phyloP scores from a whole-genome alignment of 2,329 filamentous ascomycete species.

The Alternaria dauci region DNA sequence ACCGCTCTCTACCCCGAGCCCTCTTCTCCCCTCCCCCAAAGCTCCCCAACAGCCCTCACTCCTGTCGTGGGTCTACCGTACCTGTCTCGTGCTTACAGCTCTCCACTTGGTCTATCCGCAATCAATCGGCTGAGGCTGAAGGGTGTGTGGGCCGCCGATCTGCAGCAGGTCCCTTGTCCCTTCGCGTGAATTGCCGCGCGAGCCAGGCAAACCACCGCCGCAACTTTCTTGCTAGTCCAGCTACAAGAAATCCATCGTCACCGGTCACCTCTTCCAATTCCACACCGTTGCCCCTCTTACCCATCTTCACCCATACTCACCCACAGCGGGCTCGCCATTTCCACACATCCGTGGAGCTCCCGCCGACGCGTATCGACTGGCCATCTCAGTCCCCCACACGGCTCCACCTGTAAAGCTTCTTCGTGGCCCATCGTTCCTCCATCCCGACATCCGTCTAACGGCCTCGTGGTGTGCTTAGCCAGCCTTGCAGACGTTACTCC shows the following conservation, averaged over 20 bases:
- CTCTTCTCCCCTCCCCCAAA: slow-evolving; percentile 28
- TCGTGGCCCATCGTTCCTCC: slow-evolving; percentile 39
- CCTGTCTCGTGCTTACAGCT: slow-evolving; percentile 44
- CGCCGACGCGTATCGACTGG: slow-evolving; percentile 35
- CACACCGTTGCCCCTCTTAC: slow-evolving; percentile 21
- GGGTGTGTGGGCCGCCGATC: slow-evolving; percentile 46
- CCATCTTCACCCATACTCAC: slow-evolving; percentile 20
- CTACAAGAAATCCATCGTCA: slow-evolving; percentile 23
- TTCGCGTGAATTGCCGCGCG: slow-evolving; percentile 42
- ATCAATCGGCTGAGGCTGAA: slow-evolving; percentile 50
- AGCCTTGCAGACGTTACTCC: slow-evolving; percentile 36
- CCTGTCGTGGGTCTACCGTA: slow-evolving; percentile 39
- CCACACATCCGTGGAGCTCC: slow-evolving; percentile 31
- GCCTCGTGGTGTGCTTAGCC: slow-evolving; percentile 33
- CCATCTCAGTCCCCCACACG: slow-evolving; percentile 43
- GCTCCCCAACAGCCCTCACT: slow-evolving; percentile 24
- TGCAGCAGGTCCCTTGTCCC: slow-evolving; percentile 47
- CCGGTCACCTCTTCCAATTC: slow-evolving; percentile 26
- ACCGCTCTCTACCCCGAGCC: slow-evolving; percentile 23
- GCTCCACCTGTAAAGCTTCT: slow-evolving; percentile 46
- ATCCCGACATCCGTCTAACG: slow-evolving; percentile 35
- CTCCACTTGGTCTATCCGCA: slow-evolving; percentile 48
- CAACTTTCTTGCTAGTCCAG: slow-evolving; percentile 23
- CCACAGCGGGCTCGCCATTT: slow-evolving; percentile 30
- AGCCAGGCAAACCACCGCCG: slow-evolving; percentile 41